Conservation (phyloP, 768 basidiomycete species). For the Cubamyces lactineus region DNA sequence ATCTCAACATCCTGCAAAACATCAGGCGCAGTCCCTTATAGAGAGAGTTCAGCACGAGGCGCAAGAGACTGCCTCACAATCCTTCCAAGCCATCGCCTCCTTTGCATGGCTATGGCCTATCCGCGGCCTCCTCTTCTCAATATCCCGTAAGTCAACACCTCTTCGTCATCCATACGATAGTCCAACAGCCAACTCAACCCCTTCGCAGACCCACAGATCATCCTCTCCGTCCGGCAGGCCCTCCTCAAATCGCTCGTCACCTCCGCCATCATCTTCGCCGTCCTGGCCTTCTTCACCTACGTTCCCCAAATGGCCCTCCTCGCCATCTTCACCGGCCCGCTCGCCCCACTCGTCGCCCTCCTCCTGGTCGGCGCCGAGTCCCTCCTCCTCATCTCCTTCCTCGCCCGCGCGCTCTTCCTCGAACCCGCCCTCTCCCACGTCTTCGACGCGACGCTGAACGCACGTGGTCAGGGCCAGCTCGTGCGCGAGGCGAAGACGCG, state of each 20-base stretch:
- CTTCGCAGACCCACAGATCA: conserved; percentile 25
- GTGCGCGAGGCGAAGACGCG: conserved; percentile 37
- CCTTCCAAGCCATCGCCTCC: conserved; percentile 27
- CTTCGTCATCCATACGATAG: too few species aligned
- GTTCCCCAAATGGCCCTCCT: conserved; percentile 69
- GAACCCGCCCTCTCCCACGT: conserved; percentile 46
- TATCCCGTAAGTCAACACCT: conserved; percentile 25
- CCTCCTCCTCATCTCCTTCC: conserved; percentile 44
- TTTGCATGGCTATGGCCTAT: conserved; percentile 37
- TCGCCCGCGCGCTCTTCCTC: conserved; percentile 51
- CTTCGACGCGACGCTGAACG: conserved; percentile 51
- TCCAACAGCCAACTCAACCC: neutral
- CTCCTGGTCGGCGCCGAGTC: conserved; percentile 47
- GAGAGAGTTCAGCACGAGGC: conserved; percentile 25
- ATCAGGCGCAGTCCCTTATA: conserved; percentile 1
- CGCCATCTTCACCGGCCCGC: conserved; percentile 63
- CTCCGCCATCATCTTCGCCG: conserved; percentile 44
- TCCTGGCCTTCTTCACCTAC: conserved; percentile 62
- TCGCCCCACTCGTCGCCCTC: conserved; percentile 53
- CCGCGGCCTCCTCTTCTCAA: conserved; percentile 32
- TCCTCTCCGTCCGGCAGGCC: conserved; percentile 37
- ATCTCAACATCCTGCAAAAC: neutral
- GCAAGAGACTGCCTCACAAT: conserved; percentile 12
- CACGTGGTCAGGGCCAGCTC: conserved; percentile 44
- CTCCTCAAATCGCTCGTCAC: conserved; percentile 43